Conservation (phyloP, 306 rosid species). For the Hylodesmum podocarpum region DNA sequence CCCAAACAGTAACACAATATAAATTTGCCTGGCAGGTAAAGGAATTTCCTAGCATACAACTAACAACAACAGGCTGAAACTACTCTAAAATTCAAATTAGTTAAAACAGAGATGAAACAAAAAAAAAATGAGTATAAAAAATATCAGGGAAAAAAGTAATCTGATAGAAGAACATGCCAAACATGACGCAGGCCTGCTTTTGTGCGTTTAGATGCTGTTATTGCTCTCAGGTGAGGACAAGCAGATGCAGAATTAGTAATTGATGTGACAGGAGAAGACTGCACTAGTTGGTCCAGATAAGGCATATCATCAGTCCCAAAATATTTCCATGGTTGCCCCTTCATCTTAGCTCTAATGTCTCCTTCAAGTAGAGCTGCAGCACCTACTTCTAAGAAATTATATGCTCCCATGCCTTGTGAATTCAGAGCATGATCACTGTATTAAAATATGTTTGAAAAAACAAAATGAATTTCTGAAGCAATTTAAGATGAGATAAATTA, state of each 20-base stretch:
- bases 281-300: constrained; percentile 78
- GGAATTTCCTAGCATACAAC: background rate
- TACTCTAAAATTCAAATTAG: background rate
- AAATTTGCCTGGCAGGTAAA: background rate
- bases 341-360: constrained; percentile 74
- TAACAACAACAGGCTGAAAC: background rate
- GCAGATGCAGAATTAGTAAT: constrained; percentile 72
- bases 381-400: constrained; percentile 79
- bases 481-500: background rate
- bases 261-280: constrained; percentile 72
- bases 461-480: constrained; percentile 22
- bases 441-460: constrained; percentile 24
- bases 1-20: background rate
- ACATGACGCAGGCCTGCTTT: constrained; percentile 61
- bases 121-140: background rate
- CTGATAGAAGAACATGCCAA: constrained; percentile 54
- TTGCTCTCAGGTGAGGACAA: constrained; percentile 82
- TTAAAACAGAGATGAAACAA: background rate
- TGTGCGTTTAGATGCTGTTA: constrained; percentile 86
- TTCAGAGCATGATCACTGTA: constrained; percentile 59
- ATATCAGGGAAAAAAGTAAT: constrained; percentile 8
- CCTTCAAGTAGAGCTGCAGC: constrained; percentile 85
- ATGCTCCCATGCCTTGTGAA: constrained; percentile 64
- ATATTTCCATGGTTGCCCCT: constrained; percentile 74
- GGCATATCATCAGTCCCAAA: constrained; percentile 95